Evolutionary conservation across 2,329 filamentous ascomycete genomes (phyloP).

Genomic region (Fusarium sublunatum): DNA sequence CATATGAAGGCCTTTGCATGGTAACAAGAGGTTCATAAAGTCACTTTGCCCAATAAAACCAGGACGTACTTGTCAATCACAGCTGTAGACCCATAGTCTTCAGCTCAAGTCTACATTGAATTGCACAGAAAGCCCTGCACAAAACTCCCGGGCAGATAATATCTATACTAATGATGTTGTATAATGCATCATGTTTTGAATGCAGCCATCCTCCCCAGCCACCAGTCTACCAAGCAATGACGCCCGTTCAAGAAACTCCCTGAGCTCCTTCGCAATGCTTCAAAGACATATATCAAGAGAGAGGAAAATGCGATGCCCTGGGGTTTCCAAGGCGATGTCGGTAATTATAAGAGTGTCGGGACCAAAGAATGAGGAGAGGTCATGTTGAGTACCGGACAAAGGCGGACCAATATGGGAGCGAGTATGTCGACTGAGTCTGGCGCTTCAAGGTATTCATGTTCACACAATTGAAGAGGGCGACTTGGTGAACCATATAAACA

Average conservation of each 20-base stretch:
- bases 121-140: conserved; percentile 4
- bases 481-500: conserved; percentile 20
- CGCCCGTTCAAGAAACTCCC: conserved; percentile 41
- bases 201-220: conserved; percentile 21
- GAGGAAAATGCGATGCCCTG: conserved; percentile 10
- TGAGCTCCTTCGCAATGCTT: conserved; percentile 47
- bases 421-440: conserved; percentile 26
- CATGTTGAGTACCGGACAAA: conserved; percentile 16
- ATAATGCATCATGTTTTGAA: conserved; percentile 19
- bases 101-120: conserved; percentile 14
- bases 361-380: conserved; percentile 11
- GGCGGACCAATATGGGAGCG: conserved; percentile 12
- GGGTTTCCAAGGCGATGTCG: conserved; percentile 17
- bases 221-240: conserved; percentile 39
- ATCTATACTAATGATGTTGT: conserved; percentile 31
- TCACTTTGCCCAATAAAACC: not conserved
- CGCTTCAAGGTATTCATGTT: conserved; percentile 9
- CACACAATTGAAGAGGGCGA: conserved; percentile 19
- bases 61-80: not conserved
- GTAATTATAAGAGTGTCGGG: conserved; percentile 17
- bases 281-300: conserved; percentile 29
- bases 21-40: too few relatives aligned
- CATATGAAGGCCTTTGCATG: too few relatives aligned
- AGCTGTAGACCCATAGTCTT: not conserved
- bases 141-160: not conserved